phyloP scores from a whole-genome alignment of 2,329 filamentous ascomycete genomes.

The Ophiostoma himal-ulmi region DNA sequence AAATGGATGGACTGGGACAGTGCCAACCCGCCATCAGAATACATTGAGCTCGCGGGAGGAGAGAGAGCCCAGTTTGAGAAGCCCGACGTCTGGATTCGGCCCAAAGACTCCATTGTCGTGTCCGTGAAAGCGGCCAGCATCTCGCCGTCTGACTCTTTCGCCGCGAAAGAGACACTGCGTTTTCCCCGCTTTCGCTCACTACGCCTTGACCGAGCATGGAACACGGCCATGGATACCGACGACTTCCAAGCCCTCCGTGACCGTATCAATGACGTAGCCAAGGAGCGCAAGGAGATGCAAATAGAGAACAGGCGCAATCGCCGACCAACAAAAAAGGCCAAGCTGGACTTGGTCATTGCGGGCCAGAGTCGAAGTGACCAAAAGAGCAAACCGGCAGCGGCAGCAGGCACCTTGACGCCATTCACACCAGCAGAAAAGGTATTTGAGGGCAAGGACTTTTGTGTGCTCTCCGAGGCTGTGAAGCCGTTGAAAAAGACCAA shows the following conservation, averaged over 20 bases:
- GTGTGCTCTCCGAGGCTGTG: conserved; percentile 70
- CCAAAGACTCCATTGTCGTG: conserved; percentile 78
- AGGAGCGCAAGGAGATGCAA: conserved; percentile 68
- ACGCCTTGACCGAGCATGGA: conserved; percentile 78
- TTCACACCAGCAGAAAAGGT: conserved; percentile 44
- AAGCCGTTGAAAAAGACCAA: conserved; percentile 69
- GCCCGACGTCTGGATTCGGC: conserved; percentile 90
- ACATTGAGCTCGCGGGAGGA: conserved; percentile 75
- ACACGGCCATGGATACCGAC: conserved; percentile 67
- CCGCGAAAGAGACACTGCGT: conserved; percentile 68
- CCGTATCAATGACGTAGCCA: conserved; percentile 62
- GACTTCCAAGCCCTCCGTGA: conserved; percentile 69
- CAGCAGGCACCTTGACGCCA: conserved; percentile 37
- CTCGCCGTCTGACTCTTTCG: conserved; percentile 69
- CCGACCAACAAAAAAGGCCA: conserved; percentile 54
- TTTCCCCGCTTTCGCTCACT: conserved; percentile 86
- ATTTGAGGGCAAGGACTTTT: conserved; percentile 74
- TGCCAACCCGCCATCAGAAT: conserved; percentile 67
- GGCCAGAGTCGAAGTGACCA: conserved; percentile 51
- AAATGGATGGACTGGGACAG: conserved; percentile 87
- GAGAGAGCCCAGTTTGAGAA: conserved; percentile 64
- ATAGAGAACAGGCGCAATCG: conserved; percentile 62
- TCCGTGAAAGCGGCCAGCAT: conserved; percentile 84
- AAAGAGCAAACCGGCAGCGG: neutral
- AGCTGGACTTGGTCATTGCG: conserved; percentile 63